Base-by-base conservation (phyloP, 495 filamentous ascomycete species). In the Talaromyces borbonicus region DNA sequence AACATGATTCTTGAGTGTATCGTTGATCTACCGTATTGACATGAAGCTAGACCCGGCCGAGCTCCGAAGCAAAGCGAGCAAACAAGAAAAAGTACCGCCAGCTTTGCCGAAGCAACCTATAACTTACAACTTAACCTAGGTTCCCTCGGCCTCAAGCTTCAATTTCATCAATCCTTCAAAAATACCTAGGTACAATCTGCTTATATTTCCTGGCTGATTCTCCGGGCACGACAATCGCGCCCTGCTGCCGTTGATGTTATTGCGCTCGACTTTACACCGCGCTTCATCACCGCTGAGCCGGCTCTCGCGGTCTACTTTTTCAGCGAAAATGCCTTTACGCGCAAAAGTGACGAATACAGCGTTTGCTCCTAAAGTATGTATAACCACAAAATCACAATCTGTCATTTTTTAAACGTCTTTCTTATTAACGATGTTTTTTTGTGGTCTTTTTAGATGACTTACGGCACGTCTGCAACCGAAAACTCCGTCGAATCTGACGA, bases 401-500 rank as follows among this genome's bases (percentile, higher is more conserved):
- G n/a, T n/a, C n/a, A n/a, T n/a, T n/a, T n/a, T n/a, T n/a, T n/a
- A n/a, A n/a, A n/a, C n/a, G n/a, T n/a, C n/a, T n/a, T n/a, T n/a
- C n/a, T n/a, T n/a, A n/a, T n/a, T n/a, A n/a, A n/a, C n/a, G n/a
- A 50, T 44, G 16, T 31, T 51, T 30, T 29, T 4, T 55, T 43
- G 8, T 26, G 26, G 11, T 18, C 2, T 29, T 26, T 29, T 9
- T 57, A 85, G 81, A 82, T 85, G 71, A 79, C 78, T 25, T 74
- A 70, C 18, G 48, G 59, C 29, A 44, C 52, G 22, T 57, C 65
- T 33, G 52, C 58, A 35, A 61, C 68, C 15, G 66, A 71, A 42
- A 77, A 70, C 20, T 63, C 70, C 27, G 85, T 95, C 66, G 83
- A 87, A 14, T 79, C 83, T 52, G 81, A 89, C 50, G 93, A 98